Percentiles rank a stretch among this genome's conserved stretches.
These are phyloP conservation scores for Pseudocercospora ulei DNA, from an alignment of 2,329 filamentous ascomycete genomes.

Conservation along the genomic window DNA sequence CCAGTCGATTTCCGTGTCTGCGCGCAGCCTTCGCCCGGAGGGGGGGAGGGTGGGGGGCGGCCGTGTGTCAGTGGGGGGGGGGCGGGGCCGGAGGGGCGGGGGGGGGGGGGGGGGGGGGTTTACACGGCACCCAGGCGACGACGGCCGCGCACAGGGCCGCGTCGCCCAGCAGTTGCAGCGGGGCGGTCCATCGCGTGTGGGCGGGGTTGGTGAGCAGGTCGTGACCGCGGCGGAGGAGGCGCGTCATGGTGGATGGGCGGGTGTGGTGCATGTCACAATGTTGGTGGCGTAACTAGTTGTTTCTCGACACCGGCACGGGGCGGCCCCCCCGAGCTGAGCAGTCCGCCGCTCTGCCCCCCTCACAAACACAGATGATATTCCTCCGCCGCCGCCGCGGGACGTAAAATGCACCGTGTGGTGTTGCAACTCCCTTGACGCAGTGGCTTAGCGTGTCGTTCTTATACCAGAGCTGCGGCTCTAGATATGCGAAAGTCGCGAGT, in stretches of 20 bases:
- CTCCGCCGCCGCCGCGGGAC: no score
- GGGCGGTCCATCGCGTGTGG: constrained; percentile 54
- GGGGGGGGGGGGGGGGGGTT: constrained; percentile 31
- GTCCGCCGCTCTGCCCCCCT: no score
- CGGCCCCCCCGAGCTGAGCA: no score
- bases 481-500: constrained; percentile 30
- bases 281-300: no score
- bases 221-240: constrained; percentile 33
- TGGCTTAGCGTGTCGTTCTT: constrained; percentile 31
- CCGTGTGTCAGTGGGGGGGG: background rate
- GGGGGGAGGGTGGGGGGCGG: background rate
- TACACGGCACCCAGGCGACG: constrained; percentile 76
- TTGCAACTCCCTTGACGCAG: constrained; percentile 26
- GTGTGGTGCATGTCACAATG: no score
- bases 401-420: constrained; percentile 5
- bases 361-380: no score
- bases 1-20: constrained; percentile 98
- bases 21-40: no score
- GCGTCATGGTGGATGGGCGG: constrained; percentile 27
- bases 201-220: constrained; percentile 45
- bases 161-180: constrained; percentile 60
- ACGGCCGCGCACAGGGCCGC: constrained; percentile 61
- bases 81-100: background rate
- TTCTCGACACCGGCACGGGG: no score
- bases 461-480: constrained; percentile 23